phyloP scores from a whole-genome alignment of 73 alveolate genomes.

The Strombidium stylifer region DNA sequence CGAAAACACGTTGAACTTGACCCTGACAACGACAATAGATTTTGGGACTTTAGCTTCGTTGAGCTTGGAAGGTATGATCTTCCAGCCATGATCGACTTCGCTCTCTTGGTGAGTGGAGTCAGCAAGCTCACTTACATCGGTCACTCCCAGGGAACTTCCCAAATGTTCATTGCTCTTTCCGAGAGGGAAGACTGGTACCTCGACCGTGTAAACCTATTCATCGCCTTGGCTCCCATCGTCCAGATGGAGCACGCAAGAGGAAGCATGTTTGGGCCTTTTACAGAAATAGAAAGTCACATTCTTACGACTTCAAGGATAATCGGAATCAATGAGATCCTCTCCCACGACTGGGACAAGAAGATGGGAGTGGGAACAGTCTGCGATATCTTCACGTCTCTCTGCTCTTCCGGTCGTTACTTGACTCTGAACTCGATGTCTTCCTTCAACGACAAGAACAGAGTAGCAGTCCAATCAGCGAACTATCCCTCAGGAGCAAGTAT shows the following conservation, averaged over 20 bases:
- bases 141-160: slow-evolving; percentile 91
- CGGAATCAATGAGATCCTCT: slow-evolving; percentile 22
- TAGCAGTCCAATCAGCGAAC: slow-evolving; percentile 8
- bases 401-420: slow-evolving; percentile 3
- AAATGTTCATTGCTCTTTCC: slow-evolving; percentile 70
- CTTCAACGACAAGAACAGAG: not conserved
- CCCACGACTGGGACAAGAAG: slow-evolving; percentile 15
- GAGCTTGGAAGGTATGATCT: slow-evolving; percentile 87
- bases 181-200: slow-evolving; percentile 12
- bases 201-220: slow-evolving; percentile 8
- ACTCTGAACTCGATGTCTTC: slow-evolving; percentile 19
- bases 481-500: slow-evolving; percentile 35
- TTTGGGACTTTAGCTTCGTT: slow-evolving; percentile 86
- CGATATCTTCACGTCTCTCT: slow-evolving; percentile 4
- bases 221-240: slow-evolving; percentile 31
- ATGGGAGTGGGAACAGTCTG: slow-evolving; percentile 13
- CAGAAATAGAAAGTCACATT: not conserved
- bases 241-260: slow-evolving; percentile 12
- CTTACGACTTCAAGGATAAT: not conserved
- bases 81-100: slow-evolving; percentile 78
- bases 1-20: slow-evolving; percentile 53
- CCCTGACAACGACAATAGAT: slow-evolving; percentile 56
- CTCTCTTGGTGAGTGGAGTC: slow-evolving; percentile 49
- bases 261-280: not conserved
- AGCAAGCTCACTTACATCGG: slow-evolving; percentile 79